These are phyloP conservation scores for Sugiyamaella chiloensis DNA, from an alignment of 805 yeast species.

Conservation along the genomic window DNA sequence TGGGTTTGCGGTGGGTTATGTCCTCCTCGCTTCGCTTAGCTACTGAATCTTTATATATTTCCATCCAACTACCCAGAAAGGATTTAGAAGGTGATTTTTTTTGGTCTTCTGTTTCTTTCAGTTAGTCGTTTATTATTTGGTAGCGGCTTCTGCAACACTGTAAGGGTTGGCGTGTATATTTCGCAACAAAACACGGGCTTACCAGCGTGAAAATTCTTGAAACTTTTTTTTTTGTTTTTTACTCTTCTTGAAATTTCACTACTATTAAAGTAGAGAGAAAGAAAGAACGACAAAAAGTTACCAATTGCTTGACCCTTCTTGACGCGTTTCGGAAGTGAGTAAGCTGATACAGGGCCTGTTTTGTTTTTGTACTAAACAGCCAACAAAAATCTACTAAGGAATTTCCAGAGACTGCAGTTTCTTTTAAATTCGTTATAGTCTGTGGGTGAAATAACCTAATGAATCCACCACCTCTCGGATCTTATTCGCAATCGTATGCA, in stretches of 20 bases:
- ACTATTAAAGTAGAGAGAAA: too few species aligned
- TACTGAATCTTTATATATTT: conserved; percentile 1
- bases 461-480: conserved; percentile 12
- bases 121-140: too few species aligned
- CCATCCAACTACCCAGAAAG: too few species aligned
- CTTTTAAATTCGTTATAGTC: not conserved
- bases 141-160: too few species aligned
- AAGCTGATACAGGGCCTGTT: not conserved
- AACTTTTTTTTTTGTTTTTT: too few species aligned
- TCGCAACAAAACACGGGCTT: too few species aligned
- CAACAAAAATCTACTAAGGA: not conserved
- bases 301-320: not conserved
- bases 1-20: conserved; percentile 4
- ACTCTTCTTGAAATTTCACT: too few species aligned
- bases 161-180: too few species aligned
- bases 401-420: not conserved
- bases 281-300: too few species aligned
- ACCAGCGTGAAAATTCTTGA: too few species aligned
- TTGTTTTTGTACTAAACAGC: not conserved
- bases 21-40: conserved; percentile 1
- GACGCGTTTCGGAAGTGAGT: not conserved
- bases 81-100: too few species aligned
- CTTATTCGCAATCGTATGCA: conserved; percentile 11
- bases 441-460: not conserved
- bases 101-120: too few species aligned